Conservation (phyloP, 768 basidiomycete genomes). For the Phaeotremella fagi region DNA sequence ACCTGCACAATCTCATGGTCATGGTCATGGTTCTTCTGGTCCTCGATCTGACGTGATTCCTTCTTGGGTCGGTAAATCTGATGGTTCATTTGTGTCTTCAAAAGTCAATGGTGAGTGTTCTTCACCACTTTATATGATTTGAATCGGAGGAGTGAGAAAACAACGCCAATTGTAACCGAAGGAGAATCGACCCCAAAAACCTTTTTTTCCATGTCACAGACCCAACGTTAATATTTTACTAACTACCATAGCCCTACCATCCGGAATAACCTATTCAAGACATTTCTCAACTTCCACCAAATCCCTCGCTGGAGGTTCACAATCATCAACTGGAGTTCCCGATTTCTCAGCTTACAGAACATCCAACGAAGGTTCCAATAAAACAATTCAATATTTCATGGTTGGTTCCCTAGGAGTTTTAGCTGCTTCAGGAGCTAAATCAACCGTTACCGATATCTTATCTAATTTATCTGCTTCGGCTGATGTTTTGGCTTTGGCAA, state of each 20-base stretch:
- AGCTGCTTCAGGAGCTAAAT: conserved; percentile 90
- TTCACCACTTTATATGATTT: no score
- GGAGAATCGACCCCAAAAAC: no score
- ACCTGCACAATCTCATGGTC: conserved; percentile 59
- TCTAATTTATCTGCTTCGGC: conserved; percentile 95
- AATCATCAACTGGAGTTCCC: conserved; percentile 65
- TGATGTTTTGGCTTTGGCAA: conserved; percentile 94
- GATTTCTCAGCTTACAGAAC: conserved; percentile 80
- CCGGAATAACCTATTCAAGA: conserved; percentile 53
- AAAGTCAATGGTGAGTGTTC: conserved; percentile 21
- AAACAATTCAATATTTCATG: conserved; percentile 52
- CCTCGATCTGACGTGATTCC: conserved; percentile 31
- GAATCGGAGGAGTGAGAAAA: no score
- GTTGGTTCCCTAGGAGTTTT: conserved; percentile 74
- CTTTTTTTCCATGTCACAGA: no score
- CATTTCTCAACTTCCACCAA: conserved; percentile 73
- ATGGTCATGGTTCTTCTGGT: conserved; percentile 59
- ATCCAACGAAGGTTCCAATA: conserved; percentile 50
- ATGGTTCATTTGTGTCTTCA: neutral
- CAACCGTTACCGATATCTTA: conserved; percentile 86
- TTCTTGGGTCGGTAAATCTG: conserved; percentile 20
- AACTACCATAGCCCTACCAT: conserved; percentile 54
- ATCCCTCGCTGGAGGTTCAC: conserved; percentile 49
- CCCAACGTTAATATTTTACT: neutral
- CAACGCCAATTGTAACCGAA: no score